Evolutionary conservation across 1,139 yeast genomes (phyloP), one percentile per base, ranked within the genome.

Genomic region (Candida tropicalis): DNA sequence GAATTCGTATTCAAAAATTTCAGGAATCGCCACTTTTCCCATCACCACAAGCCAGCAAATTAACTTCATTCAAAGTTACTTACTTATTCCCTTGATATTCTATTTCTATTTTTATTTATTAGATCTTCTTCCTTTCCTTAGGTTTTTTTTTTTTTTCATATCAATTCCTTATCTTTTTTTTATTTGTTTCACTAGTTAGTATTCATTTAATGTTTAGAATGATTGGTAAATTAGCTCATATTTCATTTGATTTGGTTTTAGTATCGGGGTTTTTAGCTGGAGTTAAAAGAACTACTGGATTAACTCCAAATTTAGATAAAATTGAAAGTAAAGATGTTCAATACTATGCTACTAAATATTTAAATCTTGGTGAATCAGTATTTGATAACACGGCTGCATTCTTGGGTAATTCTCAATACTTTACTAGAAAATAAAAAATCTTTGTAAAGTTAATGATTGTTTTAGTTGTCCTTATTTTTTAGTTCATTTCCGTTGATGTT

Each of bases 211-310:
- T 42, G 43, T 34, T 38, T 45, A 75, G 26, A 32, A 43, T 43
- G 82, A 54, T 81, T 38, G 81, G 84, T n/a, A 85, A 75, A 72
- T 60, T 75, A 4, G 60, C 84, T 44, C 98, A 93, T 63, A 56
- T 77, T 42, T 76, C 90, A 2, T 66, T 84, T 34, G 98, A 93
- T 60, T 73, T 90, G 37, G 81, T 84, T 2, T 73, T 93, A 35
- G 73, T 89, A 4, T 86, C 97, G 1, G 85, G 96, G 0, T 79
- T 90, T 42, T 71, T 93, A 43, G 96, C 98, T 0, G 98, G 97
- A 2, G 82, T 93, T 40, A 88, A 85, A 65, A 80, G 96, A 61
- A 83, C 84, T 54, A 85, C 97, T 3, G 98, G 98, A 0, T 70
- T 91, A 35, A 78, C 89, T 6, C 70, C 70, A 10, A 59, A 72